Evolutionary conservation across 2,329 filamentous ascomycete species (phyloP).

Genomic region (Annulohypoxylon truncatum): DNA sequence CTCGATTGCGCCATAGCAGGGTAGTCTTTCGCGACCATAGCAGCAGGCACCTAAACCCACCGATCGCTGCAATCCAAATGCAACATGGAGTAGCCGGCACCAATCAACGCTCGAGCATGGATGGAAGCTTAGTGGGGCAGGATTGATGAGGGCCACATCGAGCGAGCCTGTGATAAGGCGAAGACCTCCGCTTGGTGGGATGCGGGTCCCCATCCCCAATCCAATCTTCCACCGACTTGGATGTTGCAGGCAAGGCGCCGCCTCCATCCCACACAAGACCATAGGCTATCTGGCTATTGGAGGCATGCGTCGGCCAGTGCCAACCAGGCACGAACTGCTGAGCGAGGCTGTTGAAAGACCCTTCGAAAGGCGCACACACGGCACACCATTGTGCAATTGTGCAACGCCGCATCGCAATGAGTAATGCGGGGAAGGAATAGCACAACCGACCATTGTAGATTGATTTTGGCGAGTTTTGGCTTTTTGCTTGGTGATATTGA

Average conservation of each 20-base stretch:
- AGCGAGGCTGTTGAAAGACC: constrained; percentile 22
- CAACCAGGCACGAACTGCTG: constrained; percentile 27
- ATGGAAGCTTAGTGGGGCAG: constrained; percentile 27
- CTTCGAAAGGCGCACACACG: constrained; percentile 19
- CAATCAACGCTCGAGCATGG: constrained; percentile 38
- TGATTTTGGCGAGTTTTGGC: constrained; percentile 14
- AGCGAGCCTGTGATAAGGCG: constrained; percentile 38
- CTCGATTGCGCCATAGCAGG: constrained; percentile 51
- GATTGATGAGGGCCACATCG: constrained; percentile 20
- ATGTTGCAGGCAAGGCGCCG: constrained; percentile 24
- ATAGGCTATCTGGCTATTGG: constrained; percentile 26
- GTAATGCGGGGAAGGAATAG: constrained; percentile 34
- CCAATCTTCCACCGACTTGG: constrained; percentile 24
- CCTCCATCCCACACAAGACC: constrained; percentile 1
- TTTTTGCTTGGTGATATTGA: background rate
- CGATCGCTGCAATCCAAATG: constrained; percentile 40
- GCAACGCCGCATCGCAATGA: constrained; percentile 35
- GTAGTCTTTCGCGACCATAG: constrained; percentile 45
- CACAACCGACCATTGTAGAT: constrained; percentile 15
- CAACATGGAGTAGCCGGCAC: constrained; percentile 31
- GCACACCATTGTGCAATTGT: constrained; percentile 23
- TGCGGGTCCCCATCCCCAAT: constrained; percentile 13
- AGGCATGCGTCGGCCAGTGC: constrained; percentile 12
- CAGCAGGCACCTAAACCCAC: constrained; percentile 36
- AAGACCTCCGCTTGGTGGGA: constrained; percentile 38